Evolutionary conservation across 192 early-diverging fungal species (phyloP), one percentile per base, ranked within the genome.

Genomic region (Chytriomyces sp.): DNA sequence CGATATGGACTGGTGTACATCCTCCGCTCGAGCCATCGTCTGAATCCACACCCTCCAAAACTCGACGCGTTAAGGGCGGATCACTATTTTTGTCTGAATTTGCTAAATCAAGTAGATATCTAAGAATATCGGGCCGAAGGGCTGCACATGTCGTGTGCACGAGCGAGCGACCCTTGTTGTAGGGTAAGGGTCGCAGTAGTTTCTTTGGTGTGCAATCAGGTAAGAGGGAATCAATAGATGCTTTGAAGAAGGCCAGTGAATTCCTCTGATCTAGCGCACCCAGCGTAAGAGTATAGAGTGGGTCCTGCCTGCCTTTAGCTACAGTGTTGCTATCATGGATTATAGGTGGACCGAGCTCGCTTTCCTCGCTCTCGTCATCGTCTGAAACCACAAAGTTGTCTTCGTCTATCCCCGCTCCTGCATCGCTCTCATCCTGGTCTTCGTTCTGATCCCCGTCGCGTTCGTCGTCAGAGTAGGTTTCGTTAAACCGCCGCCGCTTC

Each of bases 91-190:
- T 44, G n/a, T n/a, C n/a, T n/a, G n/a, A n/a, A n/a, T n/a, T n/a
- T 8, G 39, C 33, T 28, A 52, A 40, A 65, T 38, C 8, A 10
- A 65, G 3, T 25, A 65, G 31, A 14, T 49, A 41, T 14, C 17
- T 31, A 6, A 65, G 28, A 28, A 52, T 14, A 22, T 40, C 31
- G 25, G 63, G 28, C 6, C 12, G 7, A 31, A 28, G 10, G 31
- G 30, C 19, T 49, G 63, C 63, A 65, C 63, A 65, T 26, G 40
- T 41, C 8, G 25, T 14, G 49, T 65, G 63, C 14, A 65, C 26
- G 8, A 65, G 39, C 7, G 38, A 30, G n/a, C 63, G 30, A 28
- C 34, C 38, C 7, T 65, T 65, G 41, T 65, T 52, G 19, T 33
- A 19, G 8, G 63, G 40, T 14, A 49, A 38, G 28, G 2, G 63